Evolutionary conservation across 2,329 filamentous ascomycete species (phyloP).

Genomic region (Fusarium vanettenii): DNA sequence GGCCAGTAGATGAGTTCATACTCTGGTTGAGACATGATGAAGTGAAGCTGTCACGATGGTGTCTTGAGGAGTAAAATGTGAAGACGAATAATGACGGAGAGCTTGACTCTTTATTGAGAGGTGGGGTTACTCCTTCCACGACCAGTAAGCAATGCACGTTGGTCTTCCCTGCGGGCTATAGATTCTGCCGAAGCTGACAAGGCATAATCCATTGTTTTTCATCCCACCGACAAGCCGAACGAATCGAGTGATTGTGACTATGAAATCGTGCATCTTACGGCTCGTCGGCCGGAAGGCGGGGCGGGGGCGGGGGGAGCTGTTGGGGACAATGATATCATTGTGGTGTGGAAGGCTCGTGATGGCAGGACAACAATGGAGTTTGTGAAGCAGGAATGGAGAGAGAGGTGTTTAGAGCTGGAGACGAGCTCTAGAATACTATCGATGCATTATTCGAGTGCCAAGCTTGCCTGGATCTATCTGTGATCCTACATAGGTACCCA

Average conservation of each 20-base stretch:
- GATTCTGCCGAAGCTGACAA: neutral
- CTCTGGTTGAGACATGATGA: constrained; percentile 50
- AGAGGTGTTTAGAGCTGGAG: neutral
- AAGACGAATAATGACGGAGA: neutral
- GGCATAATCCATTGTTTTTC: neutral
- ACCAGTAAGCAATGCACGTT: neutral
- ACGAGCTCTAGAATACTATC: neutral
- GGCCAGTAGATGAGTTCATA: constrained; percentile 81
- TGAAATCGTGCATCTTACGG: neutral
- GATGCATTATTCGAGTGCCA: neutral
- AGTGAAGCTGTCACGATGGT: neutral
- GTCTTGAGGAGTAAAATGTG: neutral
- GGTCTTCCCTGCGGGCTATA: neutral
- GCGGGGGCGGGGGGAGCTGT: neutral
- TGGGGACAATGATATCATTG: constrained; percentile 3
- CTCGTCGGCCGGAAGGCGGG: neutral
- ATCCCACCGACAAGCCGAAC: constrained; percentile 2
- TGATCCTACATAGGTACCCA: neutral
- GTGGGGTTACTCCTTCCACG: neutral
- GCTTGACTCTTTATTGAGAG: neutral
- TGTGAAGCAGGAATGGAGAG: neutral
- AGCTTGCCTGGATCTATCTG: neutral
- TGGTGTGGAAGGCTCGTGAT: constrained; percentile 5
- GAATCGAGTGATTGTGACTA: neutral
- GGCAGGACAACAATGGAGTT: neutral